Base-by-base conservation (phyloP, 805 yeast species). In the Lachancea dasiensis region DNA sequence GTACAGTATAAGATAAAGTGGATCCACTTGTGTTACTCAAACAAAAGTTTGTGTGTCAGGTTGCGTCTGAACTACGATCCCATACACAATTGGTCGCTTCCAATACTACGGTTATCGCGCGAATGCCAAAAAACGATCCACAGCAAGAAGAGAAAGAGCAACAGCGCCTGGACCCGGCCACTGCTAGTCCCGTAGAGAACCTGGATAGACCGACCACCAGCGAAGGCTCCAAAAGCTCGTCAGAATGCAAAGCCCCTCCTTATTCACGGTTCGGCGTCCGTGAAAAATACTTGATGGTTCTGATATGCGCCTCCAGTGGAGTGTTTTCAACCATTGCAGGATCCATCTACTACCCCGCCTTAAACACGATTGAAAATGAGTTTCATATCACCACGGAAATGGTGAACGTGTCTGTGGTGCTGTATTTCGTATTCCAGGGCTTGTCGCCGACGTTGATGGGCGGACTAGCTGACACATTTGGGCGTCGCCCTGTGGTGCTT, bases 301-400 rank as follows among this genome's bases (percentile, higher is more conserved):
- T 47, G 5, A 60, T 63, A 21, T 68, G 67, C 41, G 73, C 70
- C 2, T 45, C 64, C 3, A 60, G 73, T 2, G 83, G 85, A 0
- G 60, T 77, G 28, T 79, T 81, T 66, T 83, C 94, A 2, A 67
- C 92, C 0, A 64, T 83, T 3, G 77, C 89, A 0, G 73, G 81
- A 46, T 83, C 94, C 0, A 83, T 86, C 9, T 86, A 83, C 54
- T 81, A 83, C 60, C 95, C 95, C 0, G 86, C 86, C 0, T 60
- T 86, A 13, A 74, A 79, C 0, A 65, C 69, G 4, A 62, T 87
- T 6, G 74, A 77, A 34, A 46, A 56, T 0, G 58, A 75, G 20
- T 83, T 86, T 49, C 33, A 68, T 31, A 72, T 80, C 4, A 50
- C 77, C 2, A 74, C 75, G 32, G 80, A 76, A 37, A 61, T 67